Base-by-base conservation (phyloP, 2,329 filamentous ascomycete species). In the Fusarium sp. region DNA sequence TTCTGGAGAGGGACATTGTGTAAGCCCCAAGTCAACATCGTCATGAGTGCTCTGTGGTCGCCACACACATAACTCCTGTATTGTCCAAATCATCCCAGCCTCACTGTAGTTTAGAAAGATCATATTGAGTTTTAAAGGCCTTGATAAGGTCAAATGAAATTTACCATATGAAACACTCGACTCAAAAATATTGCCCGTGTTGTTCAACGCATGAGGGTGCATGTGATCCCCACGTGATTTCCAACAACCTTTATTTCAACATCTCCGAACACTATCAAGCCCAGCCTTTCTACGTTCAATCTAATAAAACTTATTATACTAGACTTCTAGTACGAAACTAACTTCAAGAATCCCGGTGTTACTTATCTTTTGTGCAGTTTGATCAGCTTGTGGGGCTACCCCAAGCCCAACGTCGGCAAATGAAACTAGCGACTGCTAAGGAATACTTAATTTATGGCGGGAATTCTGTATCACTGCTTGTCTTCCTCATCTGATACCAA, bases 381-480 rank as follows among this genome's bases (percentile, higher is more conserved):
- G 8, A 36, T 10, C 4, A 36, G 34, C n/a, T 36, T 36, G 34
- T 16, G n/a, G 34, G 34, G 8, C 8, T 36, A 8, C n/a, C 7
- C 4, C 4, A 36, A 5, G 14, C 2, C 3, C 14, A 36, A 16
- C 8, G n/a, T 38, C n/a, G n/a, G 4, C 34, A 36, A 16, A 38
- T 38, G 8, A 16, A 38, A 6, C 34, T 38, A 11, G 9, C 9
- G 9, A 18, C 36, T 38, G 36, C 18, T 38, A 38, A 6, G 11
- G 16, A 6, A 11, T 38, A 38, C 36, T 3, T 16, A 38, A 6
- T 16, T 9, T 10, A 2, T n/a, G 4, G 33, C 13, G 13, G 3
- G 3, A n/a, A n/a, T 8, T n/a, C 14, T 4, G 6, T 3, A n/a
- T 34, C 1, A n/a, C 2, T 1, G 2, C 33, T 34, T n/a, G 33